Evolutionary conservation across 192 early-diverging fungal genomes (phyloP).

Genomic region (Funneliformis geosporum): DNA sequence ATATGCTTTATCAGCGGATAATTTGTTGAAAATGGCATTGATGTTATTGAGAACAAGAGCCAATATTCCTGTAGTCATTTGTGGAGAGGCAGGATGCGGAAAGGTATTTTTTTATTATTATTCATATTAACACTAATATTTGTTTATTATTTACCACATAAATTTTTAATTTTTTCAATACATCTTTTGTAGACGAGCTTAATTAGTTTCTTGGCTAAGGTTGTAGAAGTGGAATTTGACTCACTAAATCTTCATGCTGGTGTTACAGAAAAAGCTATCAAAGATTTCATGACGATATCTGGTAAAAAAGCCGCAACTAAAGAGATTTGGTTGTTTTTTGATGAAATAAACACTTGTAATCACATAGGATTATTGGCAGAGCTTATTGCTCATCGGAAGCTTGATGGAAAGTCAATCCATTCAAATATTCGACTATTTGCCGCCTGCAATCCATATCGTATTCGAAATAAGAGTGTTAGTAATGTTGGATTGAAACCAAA

Average conservation of each 20-base stretch:
- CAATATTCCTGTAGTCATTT: constrained; percentile 33
- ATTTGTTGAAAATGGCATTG: constrained; percentile 32
- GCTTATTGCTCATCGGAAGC: constrained; percentile 13
- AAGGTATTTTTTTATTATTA: no score
- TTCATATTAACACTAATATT: no score
- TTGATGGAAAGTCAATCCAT: constrained; percentile 19
- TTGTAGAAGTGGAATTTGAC: constrained; percentile 24
- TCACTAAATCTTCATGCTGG: constrained; percentile 27
- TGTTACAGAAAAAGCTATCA: constrained; percentile 13
- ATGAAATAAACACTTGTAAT: constrained; percentile 33
- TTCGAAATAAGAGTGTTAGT: neutral
- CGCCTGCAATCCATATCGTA: constrained; percentile 33
- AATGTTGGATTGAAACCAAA: constrained; percentile 17
- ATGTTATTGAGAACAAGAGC: constrained; percentile 29
- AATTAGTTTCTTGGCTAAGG: constrained; percentile 26
- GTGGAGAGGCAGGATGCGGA: constrained; percentile 32
- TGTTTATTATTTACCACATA: neutral
- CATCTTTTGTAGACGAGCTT: constrained; percentile 22
- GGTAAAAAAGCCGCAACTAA: neutral
- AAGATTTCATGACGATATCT: constrained; percentile 1
- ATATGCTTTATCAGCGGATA: constrained; percentile 32
- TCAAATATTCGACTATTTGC: constrained; percentile 30
- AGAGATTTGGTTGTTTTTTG: constrained; percentile 34
- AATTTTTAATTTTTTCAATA: neutral
- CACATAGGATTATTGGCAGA: constrained; percentile 23